Base-by-base conservation (phyloP, 2,329 filamentous ascomycete genomes). In the Cadophora gregata region DNA sequence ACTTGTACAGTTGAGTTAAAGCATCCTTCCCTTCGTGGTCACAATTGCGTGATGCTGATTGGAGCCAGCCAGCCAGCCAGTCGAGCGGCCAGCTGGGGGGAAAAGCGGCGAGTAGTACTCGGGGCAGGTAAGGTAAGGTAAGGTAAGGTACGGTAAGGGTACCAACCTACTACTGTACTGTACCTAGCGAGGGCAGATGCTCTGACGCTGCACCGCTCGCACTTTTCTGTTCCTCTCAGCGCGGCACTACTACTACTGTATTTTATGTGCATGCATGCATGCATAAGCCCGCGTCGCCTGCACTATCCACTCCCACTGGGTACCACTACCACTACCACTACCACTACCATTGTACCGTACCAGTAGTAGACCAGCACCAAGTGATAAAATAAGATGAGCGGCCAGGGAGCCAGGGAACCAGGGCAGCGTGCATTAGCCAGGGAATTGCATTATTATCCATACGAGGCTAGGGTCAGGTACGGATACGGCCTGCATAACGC, bases 261-360 rank as follows among this genome's bases (percentile, higher is more conserved):
- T 60, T 27, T 42, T 31, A 67, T 73, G 68, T 71, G 69, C 67
- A 73, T 73, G 72, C 73, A 75, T 71, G 69, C 67, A 73, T 73
- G 72, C 73, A 75, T 74, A 75, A 74, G 72, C 66, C 61, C 64
- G 38, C 66, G 19, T 19, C 38, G 38, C 16, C 38, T 42, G 10
- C 38, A 42, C 38, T 42, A 42, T n/a, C n/a, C n/a, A n/a, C n/a
- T n/a, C n/a, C n/a, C n/a, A n/a, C n/a, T n/a, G n/a, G n/a, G n/a
- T n/a, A n/a, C n/a, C n/a, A n/a, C n/a, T n/a, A n/a, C n/a, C n/a
- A n/a, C n/a, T n/a, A n/a, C n/a, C n/a, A n/a, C n/a, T n/a, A n/a
- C n/a, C n/a, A n/a, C n/a, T n/a, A n/a, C n/a, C n/a, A n/a, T n/a
- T n/a, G n/a, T n/a, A n/a, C n/a, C n/a, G n/a, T n/a, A n/a, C n/a